Conservation (phyloP, 1,284 basidiomycete species). For the Cystobasidium slooffiae region DNA sequence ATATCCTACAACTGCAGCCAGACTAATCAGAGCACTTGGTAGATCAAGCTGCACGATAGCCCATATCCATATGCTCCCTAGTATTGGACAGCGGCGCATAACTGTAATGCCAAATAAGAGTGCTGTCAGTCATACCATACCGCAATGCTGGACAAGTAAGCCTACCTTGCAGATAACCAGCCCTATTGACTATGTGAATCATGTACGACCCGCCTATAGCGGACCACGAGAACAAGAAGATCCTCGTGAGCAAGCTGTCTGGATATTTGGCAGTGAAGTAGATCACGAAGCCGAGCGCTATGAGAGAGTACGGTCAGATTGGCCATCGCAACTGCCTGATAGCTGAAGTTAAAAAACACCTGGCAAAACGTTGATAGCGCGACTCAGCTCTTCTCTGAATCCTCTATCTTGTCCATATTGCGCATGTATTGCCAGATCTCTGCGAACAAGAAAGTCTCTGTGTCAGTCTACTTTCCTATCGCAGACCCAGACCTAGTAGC, state of each 20-base stretch:
- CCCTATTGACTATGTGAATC: constrained; percentile 47
- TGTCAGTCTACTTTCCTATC: constrained; percentile 6
- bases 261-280: constrained; percentile 46
- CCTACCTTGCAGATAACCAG: constrained; percentile 49
- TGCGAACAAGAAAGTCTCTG: background rate
- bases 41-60: constrained; percentile 56
- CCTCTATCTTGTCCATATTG: constrained; percentile 36
- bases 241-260: constrained; percentile 34
- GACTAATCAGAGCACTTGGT: constrained; percentile 50
- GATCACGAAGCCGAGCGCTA: constrained; percentile 42
- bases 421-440: constrained; percentile 39
- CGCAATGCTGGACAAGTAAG: background rate
- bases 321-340: background rate
- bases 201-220: constrained; percentile 47
- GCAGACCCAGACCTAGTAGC: background rate
- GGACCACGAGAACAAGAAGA: constrained; percentile 45
- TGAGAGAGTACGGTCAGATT: constrained; percentile 1
- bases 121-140: background rate
- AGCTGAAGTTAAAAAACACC: constrained; percentile 1
- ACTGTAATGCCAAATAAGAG: constrained; percentile 36
- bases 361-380: constrained; percentile 40
- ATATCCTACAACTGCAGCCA: constrained; percentile 52
- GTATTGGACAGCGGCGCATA: constrained; percentile 55
- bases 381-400: constrained; percentile 26
- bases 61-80: constrained; percentile 57